phyloP scores from a whole-genome alignment of 2,329 filamentous ascomycete genomes.

The Fusarium verticillioides region DNA sequence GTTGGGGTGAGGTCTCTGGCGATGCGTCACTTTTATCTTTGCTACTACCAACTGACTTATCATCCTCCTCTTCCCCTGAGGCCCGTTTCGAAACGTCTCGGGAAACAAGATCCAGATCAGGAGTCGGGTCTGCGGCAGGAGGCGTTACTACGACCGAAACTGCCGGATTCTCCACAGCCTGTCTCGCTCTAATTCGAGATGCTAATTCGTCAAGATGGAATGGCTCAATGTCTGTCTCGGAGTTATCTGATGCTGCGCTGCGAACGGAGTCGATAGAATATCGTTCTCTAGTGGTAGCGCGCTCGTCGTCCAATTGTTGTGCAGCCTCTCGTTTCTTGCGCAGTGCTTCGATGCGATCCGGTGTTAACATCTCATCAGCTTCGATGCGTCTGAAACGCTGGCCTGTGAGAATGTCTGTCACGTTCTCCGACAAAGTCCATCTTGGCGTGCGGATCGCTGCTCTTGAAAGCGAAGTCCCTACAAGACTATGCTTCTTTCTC shows the following conservation, averaged over 20 bases:
- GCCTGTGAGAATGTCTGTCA: conserved; percentile 66
- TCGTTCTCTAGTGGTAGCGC: conserved; percentile 14
- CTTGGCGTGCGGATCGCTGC: conserved; percentile 48
- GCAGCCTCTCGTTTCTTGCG: conserved; percentile 50
- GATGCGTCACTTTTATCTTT: conserved; percentile 3
- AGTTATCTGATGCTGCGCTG: conserved; percentile 40
- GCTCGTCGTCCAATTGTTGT: conserved; percentile 35
- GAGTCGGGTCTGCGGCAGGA: conserved; percentile 8
- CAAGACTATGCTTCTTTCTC: conserved; percentile 50
- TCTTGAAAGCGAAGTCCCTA: conserved; percentile 23
- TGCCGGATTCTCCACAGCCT: conserved; percentile 35
- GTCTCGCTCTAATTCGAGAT: conserved; percentile 52
- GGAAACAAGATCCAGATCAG: conserved; percentile 39
- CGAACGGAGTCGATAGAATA: conserved; percentile 41
- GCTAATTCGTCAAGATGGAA: conserved; percentile 62
- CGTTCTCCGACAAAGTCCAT: conserved; percentile 66
- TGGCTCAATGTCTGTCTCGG: conserved; percentile 58
- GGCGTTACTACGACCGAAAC: conserved; percentile 17
- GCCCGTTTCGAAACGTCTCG: conserved; percentile 39
- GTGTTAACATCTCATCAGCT: conserved; percentile 69
- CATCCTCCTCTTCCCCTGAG: not conserved
- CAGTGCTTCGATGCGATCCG: conserved; percentile 61
- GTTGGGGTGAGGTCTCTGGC: conserved; percentile 7
- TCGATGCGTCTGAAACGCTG: conserved; percentile 66
- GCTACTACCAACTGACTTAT: conserved; percentile 8